Base-by-base conservation (phyloP, 2,329 filamentous ascomycete species). In the Alternaria triticina region DNA sequence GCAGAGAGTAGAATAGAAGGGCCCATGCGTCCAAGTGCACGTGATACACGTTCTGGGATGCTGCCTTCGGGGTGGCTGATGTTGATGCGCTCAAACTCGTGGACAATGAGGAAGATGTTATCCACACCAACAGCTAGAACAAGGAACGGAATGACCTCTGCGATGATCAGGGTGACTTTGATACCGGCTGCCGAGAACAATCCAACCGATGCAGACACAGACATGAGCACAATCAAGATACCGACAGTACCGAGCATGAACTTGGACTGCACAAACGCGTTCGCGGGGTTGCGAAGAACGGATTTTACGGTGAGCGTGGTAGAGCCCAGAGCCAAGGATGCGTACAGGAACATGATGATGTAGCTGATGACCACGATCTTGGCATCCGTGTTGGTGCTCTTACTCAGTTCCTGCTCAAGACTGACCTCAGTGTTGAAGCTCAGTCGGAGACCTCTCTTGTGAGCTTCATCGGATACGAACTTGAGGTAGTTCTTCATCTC, bases 81-180 rank as follows among this genome's bases (percentile, higher is more conserved):
- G 74, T 99, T 99, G 77, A 97, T 92, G 28, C 96, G 88, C 77
- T 99, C 96, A 63, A 99, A 97, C 80, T 99, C 96, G 80, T 99
- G 96, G 1, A 99, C 96, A 62, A 99, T 97, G 59, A 99, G 84
- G 82, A 99, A 99, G 73, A 99, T 98, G 76, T 99, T 99, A 85
- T 99, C 96, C 3, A 99, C 96, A 49, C 96, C 96, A 27, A 99
- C 94, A 12, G 96, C 96, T 20, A 99, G 84, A 10, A 99, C 95
- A 68, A 99, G 90, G 80, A 99, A 99, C 0, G 96, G 96, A 68
- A 99, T 99, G 65, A 99, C 96, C 77, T 99, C 96, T 5, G 96
- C 95, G 65, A 99, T 99, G 74, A 99, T 99, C 69, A 99, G 84
- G 0, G 96, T 99, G 13, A 95, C 96, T 81, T 97, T 97, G 74